Evolutionary conservation across 352 stramenopile species (phyloP).

Genomic region (Globisporangium cylindrosporum): DNA sequence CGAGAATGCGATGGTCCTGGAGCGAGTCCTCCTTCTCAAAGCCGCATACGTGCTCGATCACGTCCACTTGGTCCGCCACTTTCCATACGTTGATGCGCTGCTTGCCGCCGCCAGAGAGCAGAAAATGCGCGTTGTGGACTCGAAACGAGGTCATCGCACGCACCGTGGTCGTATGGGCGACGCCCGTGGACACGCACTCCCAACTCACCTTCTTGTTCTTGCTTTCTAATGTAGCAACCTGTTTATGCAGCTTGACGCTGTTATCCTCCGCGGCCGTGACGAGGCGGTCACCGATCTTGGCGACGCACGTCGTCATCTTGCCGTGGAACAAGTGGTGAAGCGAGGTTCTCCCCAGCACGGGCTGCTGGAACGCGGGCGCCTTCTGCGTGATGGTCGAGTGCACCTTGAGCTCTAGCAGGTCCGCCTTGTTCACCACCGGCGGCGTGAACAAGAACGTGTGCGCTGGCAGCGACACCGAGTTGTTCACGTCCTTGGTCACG

Average conservation of each 20-base stretch:
- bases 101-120: constrained; percentile 79
- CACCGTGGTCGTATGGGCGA: constrained; percentile 82
- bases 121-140: constrained; percentile 33
- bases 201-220: constrained; percentile 21
- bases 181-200: constrained; percentile 45
- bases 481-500: constrained; percentile 7
- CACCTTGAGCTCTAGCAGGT: constrained; percentile 60
- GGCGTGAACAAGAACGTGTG: constrained; percentile 75
- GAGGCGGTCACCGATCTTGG: constrained; percentile 43
- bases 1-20: constrained; percentile 85
- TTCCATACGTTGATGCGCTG: constrained; percentile 78
- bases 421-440: constrained; percentile 40
- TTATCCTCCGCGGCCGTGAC: constrained; percentile 83
- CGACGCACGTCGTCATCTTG: constrained; percentile 69
- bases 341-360: constrained; percentile 33
- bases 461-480: constrained; percentile 28
- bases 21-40: constrained; percentile 52
- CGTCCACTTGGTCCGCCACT: constrained; percentile 31
- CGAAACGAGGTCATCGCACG: constrained; percentile 56
- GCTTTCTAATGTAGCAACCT: neutral
- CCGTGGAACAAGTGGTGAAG: constrained; percentile 71
- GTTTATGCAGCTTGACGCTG: constrained; percentile 69
- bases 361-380: neutral
- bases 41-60: constrained; percentile 57
- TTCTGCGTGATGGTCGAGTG: constrained; percentile 42